A percentile compares a stretch with the other conserved stretches of the same genome.
These are phyloP conservation scores for Vigna angularis DNA, from an alignment of 306 rosid species.

Conservation along the genomic window DNA sequence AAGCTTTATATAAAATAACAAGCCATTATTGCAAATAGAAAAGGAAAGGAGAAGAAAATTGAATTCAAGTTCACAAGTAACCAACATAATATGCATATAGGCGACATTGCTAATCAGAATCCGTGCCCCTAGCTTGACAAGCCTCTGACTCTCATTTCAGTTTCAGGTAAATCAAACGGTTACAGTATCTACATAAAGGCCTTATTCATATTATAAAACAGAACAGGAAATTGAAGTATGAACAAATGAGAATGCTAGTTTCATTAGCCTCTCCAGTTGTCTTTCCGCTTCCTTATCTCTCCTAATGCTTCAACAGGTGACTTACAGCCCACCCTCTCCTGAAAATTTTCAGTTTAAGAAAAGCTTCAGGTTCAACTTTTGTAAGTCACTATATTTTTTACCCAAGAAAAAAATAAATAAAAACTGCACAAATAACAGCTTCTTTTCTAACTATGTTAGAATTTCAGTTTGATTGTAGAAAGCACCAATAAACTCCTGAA, in stretches of 20 bases:
- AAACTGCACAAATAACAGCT: conserved; percentile 25
- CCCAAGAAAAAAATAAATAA: background rate
- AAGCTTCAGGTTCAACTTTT: conserved; percentile 7
- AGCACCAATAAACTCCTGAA: background rate
- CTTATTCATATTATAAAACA: conserved; percentile 28
- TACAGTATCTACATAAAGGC: conserved; percentile 18
- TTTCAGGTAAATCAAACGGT: conserved; percentile 37
- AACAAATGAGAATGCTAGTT: conserved; percentile 3
- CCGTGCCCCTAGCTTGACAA: conserved; percentile 34
- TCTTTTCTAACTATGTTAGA: background rate
- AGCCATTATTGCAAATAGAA: conserved; percentile 28
- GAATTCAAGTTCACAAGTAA: conserved; percentile 29
- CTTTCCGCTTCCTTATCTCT: conserved; percentile 74
- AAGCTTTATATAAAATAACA: background rate
- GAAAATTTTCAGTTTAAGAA: conserved; percentile 37
- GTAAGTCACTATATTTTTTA: background rate
- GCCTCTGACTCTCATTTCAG: conserved; percentile 27
- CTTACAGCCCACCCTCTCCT: conserved; percentile 63
- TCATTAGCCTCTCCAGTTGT: conserved; percentile 76
- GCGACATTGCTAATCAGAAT: conserved; percentile 26
- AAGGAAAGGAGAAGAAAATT: conserved; percentile 23
- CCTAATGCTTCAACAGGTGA: conserved; percentile 72
- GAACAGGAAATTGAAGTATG: background rate
- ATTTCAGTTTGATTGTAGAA: conserved; percentile 13
- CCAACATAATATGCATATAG: conserved; percentile 34